Base-by-base conservation (phyloP, 2,329 filamentous ascomycete genomes). In the Aureobasidium vineae region DNA sequence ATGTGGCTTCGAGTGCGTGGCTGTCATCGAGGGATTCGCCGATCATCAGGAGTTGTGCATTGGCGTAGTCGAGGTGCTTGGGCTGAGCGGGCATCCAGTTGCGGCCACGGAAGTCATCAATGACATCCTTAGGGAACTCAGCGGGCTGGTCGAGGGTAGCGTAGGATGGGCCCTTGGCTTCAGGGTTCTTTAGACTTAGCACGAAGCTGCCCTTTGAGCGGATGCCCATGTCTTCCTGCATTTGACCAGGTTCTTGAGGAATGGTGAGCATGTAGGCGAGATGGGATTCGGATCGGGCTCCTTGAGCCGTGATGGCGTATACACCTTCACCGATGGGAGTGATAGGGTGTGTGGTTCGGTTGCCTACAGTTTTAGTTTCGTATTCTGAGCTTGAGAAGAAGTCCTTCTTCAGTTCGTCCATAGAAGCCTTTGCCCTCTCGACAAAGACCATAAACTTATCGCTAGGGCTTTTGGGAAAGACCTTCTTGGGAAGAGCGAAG, bases 371-470 rank as follows among this genome's bases (percentile, higher is more conserved):
- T 79, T 92, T 88, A 8, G 92, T 96, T 61, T 86, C 82, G 74
- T 96, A 93, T 13, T 90, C 86, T 0, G 80, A 81, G 0, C 85
- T 84, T 0, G 82, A 76, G 69, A 95, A 82, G 75, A 96, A 92
- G 6, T 84, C 84, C 4, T 90, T 86, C 72, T 88, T 89, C n/a
- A 97, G 80, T 7, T 89, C 83, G 31, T 87, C 80, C 72, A 92
- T 87, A 0, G 85, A 86, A 0, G 82, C 80, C 6, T 85, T 83
- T 0, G 86, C 80, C 76, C 93, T 93, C 74, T 96, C 90, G 1
- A 96, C 90, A 75, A 96, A 96, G 1, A 85, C 86, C 83, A 95
- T 89, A 78, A 91, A 93, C 13, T 86, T 81, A 70, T 96, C 91
- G 13, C 79, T 76, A 65, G 85, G 84, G 23, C 84, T 88, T 63